A percentile compares a stretch with the other conserved stretches of the same genome.
Evolutionary conservation across 2,329 filamentous ascomycete genomes (phyloP).

Genomic region (Scedosporium apiospermum): DNA sequence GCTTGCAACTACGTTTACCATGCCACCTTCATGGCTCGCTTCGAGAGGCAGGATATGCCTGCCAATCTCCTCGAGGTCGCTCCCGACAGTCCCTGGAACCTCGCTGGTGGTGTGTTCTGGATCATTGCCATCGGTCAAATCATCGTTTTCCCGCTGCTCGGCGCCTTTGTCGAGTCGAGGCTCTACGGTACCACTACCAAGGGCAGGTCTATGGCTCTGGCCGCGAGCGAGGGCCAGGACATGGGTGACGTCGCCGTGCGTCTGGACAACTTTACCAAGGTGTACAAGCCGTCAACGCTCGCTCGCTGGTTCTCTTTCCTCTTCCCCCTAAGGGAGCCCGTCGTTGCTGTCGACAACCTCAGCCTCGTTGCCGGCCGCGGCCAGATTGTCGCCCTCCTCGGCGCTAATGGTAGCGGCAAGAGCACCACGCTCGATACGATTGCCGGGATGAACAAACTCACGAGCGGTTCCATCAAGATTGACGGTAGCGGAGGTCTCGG

Average conservation of each 20-base stretch:
- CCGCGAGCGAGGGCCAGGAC: constrained; percentile 10
- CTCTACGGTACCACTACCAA: constrained; percentile 67
- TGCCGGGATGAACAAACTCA: constrained; percentile 69
- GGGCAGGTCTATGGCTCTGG: constrained; percentile 29
- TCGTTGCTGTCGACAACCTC: constrained; percentile 70
- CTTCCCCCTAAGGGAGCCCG: constrained; percentile 46
- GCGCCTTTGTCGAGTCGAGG: constrained; percentile 60
- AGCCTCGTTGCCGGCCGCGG: constrained; percentile 63
- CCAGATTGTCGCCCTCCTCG: constrained; percentile 77
- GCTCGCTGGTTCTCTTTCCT: constrained; percentile 40
- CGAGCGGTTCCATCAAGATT: constrained; percentile 66
- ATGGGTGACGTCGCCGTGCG: constrained; percentile 48
- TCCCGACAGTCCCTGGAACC: constrained; percentile 54
- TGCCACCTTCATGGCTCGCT: constrained; percentile 65
- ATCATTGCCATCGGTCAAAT: constrained; percentile 71
- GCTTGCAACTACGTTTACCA: constrained; percentile 86
- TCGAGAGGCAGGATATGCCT: constrained; percentile 51
- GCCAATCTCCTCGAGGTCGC: constrained; percentile 54
- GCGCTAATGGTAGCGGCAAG: constrained; percentile 86
- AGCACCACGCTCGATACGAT: constrained; percentile 84
- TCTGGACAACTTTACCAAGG: constrained; percentile 66
- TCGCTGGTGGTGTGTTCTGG: constrained; percentile 71
- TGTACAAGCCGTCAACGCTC: constrained; percentile 60
- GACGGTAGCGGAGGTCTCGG: constrained; percentile 72
- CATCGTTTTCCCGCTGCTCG: constrained; percentile 65